Base-by-base conservation (phyloP, 1,284 basidiomycete genomes). In the Apiotrichum siamense region DNA sequence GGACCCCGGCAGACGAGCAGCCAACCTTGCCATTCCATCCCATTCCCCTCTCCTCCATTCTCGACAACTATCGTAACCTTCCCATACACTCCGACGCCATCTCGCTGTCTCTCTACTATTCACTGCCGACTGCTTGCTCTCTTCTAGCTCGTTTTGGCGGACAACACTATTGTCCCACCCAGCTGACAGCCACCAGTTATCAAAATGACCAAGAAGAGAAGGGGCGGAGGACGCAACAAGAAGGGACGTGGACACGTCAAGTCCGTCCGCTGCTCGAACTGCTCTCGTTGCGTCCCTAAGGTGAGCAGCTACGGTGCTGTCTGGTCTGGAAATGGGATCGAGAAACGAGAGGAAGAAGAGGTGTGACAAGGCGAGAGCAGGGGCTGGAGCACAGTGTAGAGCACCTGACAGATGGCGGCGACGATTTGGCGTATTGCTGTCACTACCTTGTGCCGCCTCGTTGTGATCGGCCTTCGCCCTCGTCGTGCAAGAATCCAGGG, bases 171-270 rank as follows among this genome's bases (percentile, higher is more conserved):
- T n/a, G 11, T 7, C 23, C 11, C 23, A 31, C 29, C 29, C 17
- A 44, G 18, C 49, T 46, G 24, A 51, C 36, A 17, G 11, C 15
- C 12, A 21, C 15, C 45, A 47, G 45, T 37, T 36, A 36, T 43
- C 65, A 72, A 63, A 50, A 73, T 73, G 94, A 97, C 93, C 68
- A 97, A 94, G 83, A 97, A 97, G 82, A 87, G 94, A 87, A 88
- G 94, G 87, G 91, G 89, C 82, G 86, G 84, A 75, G 94, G 91
- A 69, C 88, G 91, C 71, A 94, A 94, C 89, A 93, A 93, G 82
- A 89, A 94, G 77, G 92, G 94, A 72, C 91, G 96, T 74, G 94
- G 96, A 76, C 91, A 96, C 78, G 88, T 91, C 75, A 80, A 76
- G 60, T 91, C 89, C 75, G 83, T 98, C 73, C 88, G 96, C 71